Evolutionary conservation across 441 rosid genomes (phyloP).

Genomic region (Erodium chrysanthum): DNA sequence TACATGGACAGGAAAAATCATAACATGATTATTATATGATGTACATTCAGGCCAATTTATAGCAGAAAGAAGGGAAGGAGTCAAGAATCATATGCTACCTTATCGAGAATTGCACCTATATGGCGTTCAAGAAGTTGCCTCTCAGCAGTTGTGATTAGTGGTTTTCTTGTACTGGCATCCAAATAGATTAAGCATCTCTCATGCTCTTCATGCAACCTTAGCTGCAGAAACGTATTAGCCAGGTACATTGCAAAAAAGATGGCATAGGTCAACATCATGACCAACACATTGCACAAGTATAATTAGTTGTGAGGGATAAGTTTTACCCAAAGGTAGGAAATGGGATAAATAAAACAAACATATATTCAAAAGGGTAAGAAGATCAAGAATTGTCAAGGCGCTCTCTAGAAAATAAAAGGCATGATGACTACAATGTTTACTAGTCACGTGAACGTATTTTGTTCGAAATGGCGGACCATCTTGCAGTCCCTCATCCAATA

Average conservation of each 20-base stretch:
- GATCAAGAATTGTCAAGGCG: background rate
- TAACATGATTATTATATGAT: slow-evolving; percentile 2
- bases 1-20: slow-evolving; percentile 26
- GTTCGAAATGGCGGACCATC: background rate
- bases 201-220: slow-evolving; percentile 90
- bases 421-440: background rate
- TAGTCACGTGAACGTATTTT: background rate
- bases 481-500: background rate
- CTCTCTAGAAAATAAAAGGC: background rate
- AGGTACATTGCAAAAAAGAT: slow-evolving; percentile 12
- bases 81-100: slow-evolving; percentile 36
- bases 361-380: too few relatives aligned
- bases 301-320: background rate
- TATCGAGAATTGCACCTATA: slow-evolving; percentile 75
- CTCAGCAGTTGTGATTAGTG: slow-evolving; percentile 74
- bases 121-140: slow-evolving; percentile 86
- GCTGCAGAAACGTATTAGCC: slow-evolving; percentile 34
- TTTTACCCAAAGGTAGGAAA: too few relatives aligned
- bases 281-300: background rate
- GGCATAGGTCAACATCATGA: background rate
- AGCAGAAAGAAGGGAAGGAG: slow-evolving; percentile 4
- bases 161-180: slow-evolving; percentile 79
- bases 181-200: slow-evolving; percentile 87
- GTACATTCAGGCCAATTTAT: slow-evolving; percentile 11
- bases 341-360: too few relatives aligned